phyloP scores from a whole-genome alignment of 1,139 yeast species.

The Yueomyces sp. region DNA sequence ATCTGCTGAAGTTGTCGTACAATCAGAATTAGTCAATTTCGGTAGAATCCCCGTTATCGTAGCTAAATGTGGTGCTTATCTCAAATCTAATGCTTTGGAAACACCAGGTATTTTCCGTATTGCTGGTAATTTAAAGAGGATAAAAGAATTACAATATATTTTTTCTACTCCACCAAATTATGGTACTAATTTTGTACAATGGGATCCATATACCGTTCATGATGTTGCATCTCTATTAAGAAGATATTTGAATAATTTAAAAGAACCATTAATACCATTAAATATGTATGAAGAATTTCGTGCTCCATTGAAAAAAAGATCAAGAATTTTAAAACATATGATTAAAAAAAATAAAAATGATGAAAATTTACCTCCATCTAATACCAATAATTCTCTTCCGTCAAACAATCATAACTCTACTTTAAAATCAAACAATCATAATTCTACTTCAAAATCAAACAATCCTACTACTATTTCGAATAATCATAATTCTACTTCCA shows the following conservation, averaged over 20 bases:
- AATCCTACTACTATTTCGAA: background rate
- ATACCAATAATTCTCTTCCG: background rate
- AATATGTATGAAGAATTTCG: conserved; percentile 69
- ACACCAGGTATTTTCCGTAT: conserved; percentile 90
- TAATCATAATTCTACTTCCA: background rate
- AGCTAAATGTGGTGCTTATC: conserved; percentile 83
- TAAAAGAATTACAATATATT: conserved; percentile 70
- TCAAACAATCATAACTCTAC: conserved; percentile 2
- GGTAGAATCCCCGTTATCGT: conserved; percentile 43
- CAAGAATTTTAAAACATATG: conserved; percentile 22
- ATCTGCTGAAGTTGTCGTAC: conserved; percentile 26
- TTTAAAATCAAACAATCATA: background rate
- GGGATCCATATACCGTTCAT: conserved; percentile 93
- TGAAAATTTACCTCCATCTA: background rate
- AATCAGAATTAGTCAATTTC: conserved; percentile 23
- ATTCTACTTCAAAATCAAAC: too few species aligned
- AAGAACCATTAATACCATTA: conserved; percentile 85
- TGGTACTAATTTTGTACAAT: conserved; percentile 63
- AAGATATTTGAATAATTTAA: conserved; percentile 73
- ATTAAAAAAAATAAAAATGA: conserved; percentile 1
- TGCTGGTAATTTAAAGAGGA: conserved; percentile 82
- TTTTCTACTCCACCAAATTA: conserved; percentile 83
- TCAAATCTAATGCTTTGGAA: conserved; percentile 62
- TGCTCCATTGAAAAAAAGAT: conserved; percentile 45
- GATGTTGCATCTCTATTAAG: conserved; percentile 90